Base-by-base conservation (phyloP, 2,329 filamentous ascomycete species). In the Ophiostoma himal-ulmi region DNA sequence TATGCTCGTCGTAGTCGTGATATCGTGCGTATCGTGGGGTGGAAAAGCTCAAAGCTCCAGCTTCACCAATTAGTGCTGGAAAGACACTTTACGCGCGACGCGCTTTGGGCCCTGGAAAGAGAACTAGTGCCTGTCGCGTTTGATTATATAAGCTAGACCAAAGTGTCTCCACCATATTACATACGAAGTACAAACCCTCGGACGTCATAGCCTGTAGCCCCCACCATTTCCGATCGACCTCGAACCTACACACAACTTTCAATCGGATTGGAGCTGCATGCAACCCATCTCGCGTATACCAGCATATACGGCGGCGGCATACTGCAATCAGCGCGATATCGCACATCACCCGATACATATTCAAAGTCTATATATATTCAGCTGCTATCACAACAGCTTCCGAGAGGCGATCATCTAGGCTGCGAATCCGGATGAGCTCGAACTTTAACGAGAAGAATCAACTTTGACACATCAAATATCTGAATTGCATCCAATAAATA, bases 31-130 rank as follows among this genome's bases (percentile, higher is more conserved):
- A 22, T 65, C 62, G 62, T 65, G 62, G 62, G 62, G 62, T 39
- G 57, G 62, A 65, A 65, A 65, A 65, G 62, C 62, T 65, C 34
- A 65, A 65, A 57, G 52, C 52, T 57, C 52, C 52, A 57, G 60
- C 60, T 39, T 37, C 60, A 64, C 60, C 60, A 36, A n/a, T 64
- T 57, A 64, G 57, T 36, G 14, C 17, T 39, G 8, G 13, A 62
- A 8, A 37, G 34, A 41, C 62, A 65, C 62, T 65, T 65, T 65
- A 65, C 62, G 62, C 62, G 62, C 62, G 62, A 65, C 62, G 62
- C 62, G 62, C 60, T 64, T 22, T 26, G 34, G 36, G 34, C 62
- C 62, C 57, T 62, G 26, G 34, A 62, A 30, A 22, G 52, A 57
- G 44, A 48, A 57, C 20, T 5, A 30, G 14, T 5, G 14, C 57